Percentiles rank a stretch among this genome's conserved stretches.
These are phyloP conservation scores for Blastomyces parvus DNA, from an alignment of 2,329 filamentous ascomycete genomes.

Conservation along the genomic window DNA sequence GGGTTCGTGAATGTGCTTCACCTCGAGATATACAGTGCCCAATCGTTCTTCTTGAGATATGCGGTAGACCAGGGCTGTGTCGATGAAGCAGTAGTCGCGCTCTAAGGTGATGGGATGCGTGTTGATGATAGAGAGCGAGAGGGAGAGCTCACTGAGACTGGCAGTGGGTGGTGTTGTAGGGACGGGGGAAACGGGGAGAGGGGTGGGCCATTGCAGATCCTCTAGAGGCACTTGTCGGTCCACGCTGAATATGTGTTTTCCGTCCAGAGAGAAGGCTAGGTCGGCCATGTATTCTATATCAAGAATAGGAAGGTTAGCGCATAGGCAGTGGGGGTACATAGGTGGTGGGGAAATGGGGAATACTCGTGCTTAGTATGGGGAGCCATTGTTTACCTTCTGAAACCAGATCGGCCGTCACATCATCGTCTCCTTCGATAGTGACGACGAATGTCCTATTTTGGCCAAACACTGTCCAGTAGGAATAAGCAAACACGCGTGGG, in stretches of 20 bases:
- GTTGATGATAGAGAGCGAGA: constrained; percentile 2
- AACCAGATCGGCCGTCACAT: neutral
- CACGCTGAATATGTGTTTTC: constrained; percentile 8
- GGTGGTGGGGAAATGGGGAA: neutral
- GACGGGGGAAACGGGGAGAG: neutral
- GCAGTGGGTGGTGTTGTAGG: neutral
- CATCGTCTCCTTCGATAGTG: neutral
- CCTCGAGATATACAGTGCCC: constrained; percentile 5
- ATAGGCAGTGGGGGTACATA: neutral
- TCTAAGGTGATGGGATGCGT: constrained; percentile 7
- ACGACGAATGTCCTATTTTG: constrained; percentile 4
- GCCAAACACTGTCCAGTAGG: constrained; percentile 6
- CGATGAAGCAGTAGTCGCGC: constrained; percentile 8
- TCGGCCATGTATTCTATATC: constrained; percentile 7
- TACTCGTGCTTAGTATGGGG: neutral
- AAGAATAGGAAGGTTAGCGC: neutral
- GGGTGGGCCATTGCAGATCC: constrained; percentile 4
- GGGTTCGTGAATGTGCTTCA: neutral
- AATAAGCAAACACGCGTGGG: constrained; percentile 8
- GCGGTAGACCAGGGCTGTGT: constrained; percentile 1
- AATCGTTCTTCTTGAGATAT: constrained; percentile 6
- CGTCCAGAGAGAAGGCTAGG: constrained; percentile 7
- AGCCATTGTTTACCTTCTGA: constrained; percentile 1
- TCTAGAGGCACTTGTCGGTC: constrained; percentile 6
- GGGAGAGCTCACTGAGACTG: neutral